Evolutionary conservation across 1,284 basidiomycete genomes (phyloP).

Genomic region (Leccinum pseudoinsigne): DNA sequence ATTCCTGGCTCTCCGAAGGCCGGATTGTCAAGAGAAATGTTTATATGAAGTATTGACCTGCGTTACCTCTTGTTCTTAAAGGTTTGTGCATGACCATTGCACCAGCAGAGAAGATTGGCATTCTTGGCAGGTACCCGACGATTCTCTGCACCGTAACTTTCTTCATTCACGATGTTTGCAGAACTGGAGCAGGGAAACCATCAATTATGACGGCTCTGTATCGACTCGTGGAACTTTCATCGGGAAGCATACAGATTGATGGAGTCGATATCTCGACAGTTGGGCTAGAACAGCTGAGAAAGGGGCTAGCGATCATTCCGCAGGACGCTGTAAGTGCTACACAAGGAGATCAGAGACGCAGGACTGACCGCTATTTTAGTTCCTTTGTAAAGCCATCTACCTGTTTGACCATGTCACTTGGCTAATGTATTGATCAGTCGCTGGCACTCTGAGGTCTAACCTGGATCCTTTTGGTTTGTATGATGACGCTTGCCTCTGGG

Average conservation of each 20-base stretch:
- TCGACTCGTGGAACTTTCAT: conserved; percentile 62
- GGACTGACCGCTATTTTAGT: conserved; percentile 12
- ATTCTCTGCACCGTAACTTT: background rate
- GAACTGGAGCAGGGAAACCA: conserved; percentile 79
- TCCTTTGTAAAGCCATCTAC: conserved; percentile 19
- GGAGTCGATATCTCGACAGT: conserved; percentile 67
- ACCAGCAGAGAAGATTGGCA: conserved; percentile 88
- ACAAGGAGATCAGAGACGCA: background rate
- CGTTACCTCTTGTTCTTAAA: conserved; percentile 67
- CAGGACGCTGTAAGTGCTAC: conserved; percentile 73
- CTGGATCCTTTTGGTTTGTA: conserved; percentile 79
- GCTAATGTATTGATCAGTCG: conserved; percentile 43
- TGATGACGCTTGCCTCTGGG: conserved; percentile 79
- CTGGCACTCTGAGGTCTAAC: conserved; percentile 80
- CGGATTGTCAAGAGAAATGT: conserved; percentile 62
- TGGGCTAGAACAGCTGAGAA: conserved; percentile 66
- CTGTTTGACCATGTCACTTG: background rate
- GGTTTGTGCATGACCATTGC: conserved; percentile 63
- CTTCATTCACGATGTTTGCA: conserved; percentile 25
- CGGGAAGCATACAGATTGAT: conserved; percentile 66
- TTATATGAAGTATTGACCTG: conserved; percentile 71
- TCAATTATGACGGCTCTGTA: conserved; percentile 61
- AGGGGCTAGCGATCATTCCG: conserved; percentile 79
- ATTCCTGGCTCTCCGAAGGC: conserved; percentile 70
- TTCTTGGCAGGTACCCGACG: conserved; percentile 62